A percentile compares a stretch with the other conserved stretches of the same genome.
Evolutionary conservation across 352 stramenopile species (phyloP).

Genomic region (Globisporangium sylvaticum): DNA sequence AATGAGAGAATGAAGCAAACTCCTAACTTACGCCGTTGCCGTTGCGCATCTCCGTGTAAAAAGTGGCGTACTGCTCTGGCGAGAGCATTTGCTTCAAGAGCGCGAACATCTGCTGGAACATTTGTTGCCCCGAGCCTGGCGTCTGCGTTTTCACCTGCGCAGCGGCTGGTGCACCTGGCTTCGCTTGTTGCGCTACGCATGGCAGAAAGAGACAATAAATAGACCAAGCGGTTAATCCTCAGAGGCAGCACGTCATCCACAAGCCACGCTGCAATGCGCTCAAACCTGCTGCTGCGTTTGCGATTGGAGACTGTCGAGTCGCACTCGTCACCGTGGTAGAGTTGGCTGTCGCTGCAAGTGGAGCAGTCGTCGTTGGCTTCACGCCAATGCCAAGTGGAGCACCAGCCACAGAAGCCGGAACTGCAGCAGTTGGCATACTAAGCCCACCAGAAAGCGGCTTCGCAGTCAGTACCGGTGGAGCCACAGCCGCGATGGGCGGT

Average conservation of each 20-base stretch:
- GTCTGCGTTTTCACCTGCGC: conserved; percentile 33
- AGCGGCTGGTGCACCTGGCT: neutral
- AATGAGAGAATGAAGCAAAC: neutral
- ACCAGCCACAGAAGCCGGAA: neutral
- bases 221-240: neutral
- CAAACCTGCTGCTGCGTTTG: neutral
- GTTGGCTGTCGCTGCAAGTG: neutral
- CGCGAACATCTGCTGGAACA: conserved; percentile 87
- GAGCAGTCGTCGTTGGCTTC: conserved; percentile 6
- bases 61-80: conserved; percentile 72
- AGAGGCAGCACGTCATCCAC: neutral
- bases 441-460: neutral
- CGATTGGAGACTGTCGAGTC: neutral
- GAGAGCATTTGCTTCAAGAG: conserved; percentile 81
- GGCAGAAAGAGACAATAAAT: neutral
- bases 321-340: neutral
- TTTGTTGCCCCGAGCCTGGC: conserved; percentile 67
- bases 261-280: neutral
- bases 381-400: conserved; percentile 10
- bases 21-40: conserved; percentile 51
- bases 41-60: conserved; percentile 82
- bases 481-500: conserved; percentile 6
- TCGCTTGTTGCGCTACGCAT: neutral
- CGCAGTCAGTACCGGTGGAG: conserved; percentile 7
- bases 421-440: conserved; percentile 15